Evolutionary conservation across 2,329 filamentous ascomycete species (phyloP), one percentile per base, ranked within the genome.

Genomic region (Penicillium thymicola): DNA sequence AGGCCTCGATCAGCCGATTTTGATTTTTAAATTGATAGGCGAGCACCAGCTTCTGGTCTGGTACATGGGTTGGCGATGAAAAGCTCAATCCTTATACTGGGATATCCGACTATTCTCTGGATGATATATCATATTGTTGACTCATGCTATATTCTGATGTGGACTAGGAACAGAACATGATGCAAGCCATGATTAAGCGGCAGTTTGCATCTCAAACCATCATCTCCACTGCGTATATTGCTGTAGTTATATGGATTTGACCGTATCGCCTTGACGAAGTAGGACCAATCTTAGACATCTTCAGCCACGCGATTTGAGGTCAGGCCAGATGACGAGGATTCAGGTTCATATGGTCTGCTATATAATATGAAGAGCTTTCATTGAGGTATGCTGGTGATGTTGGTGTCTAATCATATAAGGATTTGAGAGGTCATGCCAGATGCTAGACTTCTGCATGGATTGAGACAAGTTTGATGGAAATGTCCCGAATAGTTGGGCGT

Each of bases 221-320:
- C n/a, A 57, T 73, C 14, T 62, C 62, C 9, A 62, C 72, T 4
- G 57, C 63, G 8, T 68, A 72, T 59, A 72, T 59, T 58, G 67
- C 6, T 56, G 0, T 67, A n/a, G n/a, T n/a, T n/a, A 59, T 38
- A 59, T 70, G 18, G 61, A n/a, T 67, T 69, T 47, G 67, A 72
- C 48, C 61, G 54, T 8, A 59, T 72, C 30, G 58, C 58, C 18
- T 59, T 71, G 4, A 61, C 71, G 50, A 60, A 67, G 37, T 58
- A 52, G 1, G 58, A 50, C 38, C 23, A 21, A 1, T 54, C 56
- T 3, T n/a, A 45, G 9, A 28, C 32, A 5, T 43, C 62, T 23
- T 32, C 62, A 9, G 36, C 32, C 3, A 25, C 16, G 3, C 32
- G 32, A 10, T 57, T 51, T 1, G 23, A 54, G n/a, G 5, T 32